Base-by-base conservation (phyloP, 1,139 yeast species). In the Yamadazyma jaroonii region DNA sequence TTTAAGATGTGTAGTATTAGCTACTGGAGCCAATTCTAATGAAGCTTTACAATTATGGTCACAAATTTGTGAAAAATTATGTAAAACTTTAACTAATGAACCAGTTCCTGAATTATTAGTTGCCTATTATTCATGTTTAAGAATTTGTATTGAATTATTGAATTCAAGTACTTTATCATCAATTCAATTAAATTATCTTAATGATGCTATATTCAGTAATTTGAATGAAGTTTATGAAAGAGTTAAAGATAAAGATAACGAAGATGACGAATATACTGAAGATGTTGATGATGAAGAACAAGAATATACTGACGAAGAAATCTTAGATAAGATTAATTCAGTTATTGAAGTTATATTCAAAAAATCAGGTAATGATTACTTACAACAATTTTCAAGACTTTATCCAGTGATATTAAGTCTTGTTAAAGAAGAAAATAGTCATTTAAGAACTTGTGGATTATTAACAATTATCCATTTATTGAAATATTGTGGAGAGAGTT, bases 271-370 rank as follows among this genome's bases (percentile, higher is more conserved):
- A 50, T 83, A 77, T 52, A 76, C 80, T 31, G 90, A 84, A 55
- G 90, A 82, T 42, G 74, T 77, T 20, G 84, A 77, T 44, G 95
- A 87, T 41, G 85, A 80, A 41, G 95, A 84, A 40, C 89, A 83
- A 36, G 97, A 86, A 52, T 87, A 78, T 54, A 84, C 95, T 1
- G 96, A 90, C 57, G 96, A 88, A 54, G 96, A 88, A 53, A 68
- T 90, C 37, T 65, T 87, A 43, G 95, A 88, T 52, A 96, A 90
- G 57, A 80, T 89, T 47, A 84, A 83, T 59, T 85, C 84, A 57
- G 82, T 86, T 2, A 61, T 92, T 27, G 74, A 84, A n/a, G 74
- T 85, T 1, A 70, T 89, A 12, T 84, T 92, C 72, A 84, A 79
- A 59, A 74, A 77, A 38, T 67, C 79, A 22, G 75, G 77, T 45